Evolutionary conservation across 805 yeast genomes (phyloP), one percentile per base, ranked within the genome.

Genomic region (Wickerhamiella australiensis): DNA sequence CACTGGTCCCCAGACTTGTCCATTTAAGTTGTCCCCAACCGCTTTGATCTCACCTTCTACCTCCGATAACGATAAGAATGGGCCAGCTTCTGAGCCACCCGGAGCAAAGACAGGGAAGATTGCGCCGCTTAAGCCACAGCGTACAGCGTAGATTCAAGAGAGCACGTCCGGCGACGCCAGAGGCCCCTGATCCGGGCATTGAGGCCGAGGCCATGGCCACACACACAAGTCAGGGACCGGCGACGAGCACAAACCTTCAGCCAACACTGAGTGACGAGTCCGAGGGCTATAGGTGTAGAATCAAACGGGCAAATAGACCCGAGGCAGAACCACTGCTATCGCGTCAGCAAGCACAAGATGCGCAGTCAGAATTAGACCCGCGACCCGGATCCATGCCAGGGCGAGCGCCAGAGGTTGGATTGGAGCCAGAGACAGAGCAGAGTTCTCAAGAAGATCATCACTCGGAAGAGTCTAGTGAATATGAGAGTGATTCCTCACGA

Each of bases 121-220:
- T 43, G 18, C 40, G 47, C 5, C n/a, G 47, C 4, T n/a, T 43
- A 29, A 43, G 47, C 29, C 38, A 33, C 15, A 23, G 25, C 20
- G 47, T 43, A 9, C 47, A 43, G 18, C 36, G 36, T 13, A 18
- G 27, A 6, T 43, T 43, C 27, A 43, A 43, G n/a, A 17, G 36
- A 17, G 31, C 45, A 18, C 45, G 45, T n/a, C 45, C 33, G 6
- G 45, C 36, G 12, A 42, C 36, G n/a, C 33, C 13, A 1, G 36
- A 29, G n/a, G 45, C 17, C 9, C 21, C 23, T 12, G 36, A 26
- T 5, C 23, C 31, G 36, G 36, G 5, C 12, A 25, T 17, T 15
- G 20, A 15, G 7, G 20, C 45, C n/a, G 21, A 17, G 7, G 11
- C 12, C n/a, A 2, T 11, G 9, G 18, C 2, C 12, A 23, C 31